Conservation (phyloP, 805 yeast genomes). For the Starmera quercuum region DNA sequence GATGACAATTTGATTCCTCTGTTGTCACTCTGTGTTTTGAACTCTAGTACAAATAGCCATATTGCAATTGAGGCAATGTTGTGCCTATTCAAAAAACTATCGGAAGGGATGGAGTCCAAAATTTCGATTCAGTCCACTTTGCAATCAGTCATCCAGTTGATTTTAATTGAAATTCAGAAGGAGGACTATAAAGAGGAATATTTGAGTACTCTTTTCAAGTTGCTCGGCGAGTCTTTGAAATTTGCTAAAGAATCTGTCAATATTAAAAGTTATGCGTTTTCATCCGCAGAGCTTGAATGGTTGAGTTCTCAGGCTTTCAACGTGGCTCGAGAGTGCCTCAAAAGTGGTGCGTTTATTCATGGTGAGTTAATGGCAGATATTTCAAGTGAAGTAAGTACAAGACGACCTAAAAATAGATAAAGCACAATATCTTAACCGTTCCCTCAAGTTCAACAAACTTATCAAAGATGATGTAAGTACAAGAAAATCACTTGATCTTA, state of each 20-base stretch:
- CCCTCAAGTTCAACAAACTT: slow-evolving; percentile 15
- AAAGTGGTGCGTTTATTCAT: slow-evolving; percentile 6
- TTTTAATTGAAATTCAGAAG: slow-evolving; percentile 15
- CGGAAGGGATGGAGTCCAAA: slow-evolving; percentile 7
- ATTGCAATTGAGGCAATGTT: slow-evolving; percentile 20
- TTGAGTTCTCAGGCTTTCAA: slow-evolving; percentile 29
- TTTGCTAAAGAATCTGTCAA: slow-evolving; percentile 6
- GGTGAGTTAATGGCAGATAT: slow-evolving; percentile 14
- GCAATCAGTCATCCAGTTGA: slow-evolving; percentile 24
- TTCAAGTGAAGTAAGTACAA: slow-evolving; percentile 12
- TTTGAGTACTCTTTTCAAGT: slow-evolving; percentile 6
- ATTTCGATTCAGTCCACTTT: slow-evolving; percentile 21
- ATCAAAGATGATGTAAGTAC: slow-evolving; percentile 21
- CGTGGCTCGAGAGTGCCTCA: slow-evolving; percentile 19
- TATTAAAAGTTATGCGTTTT: slow-evolving; percentile 9
- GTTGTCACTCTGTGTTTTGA: slow-evolving; percentile 24
- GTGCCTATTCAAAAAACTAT: slow-evolving; percentile 19
- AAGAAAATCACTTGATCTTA: slow-evolving; percentile 10
- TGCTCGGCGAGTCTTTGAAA: slow-evolving; percentile 8
- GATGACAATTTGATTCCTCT: slow-evolving; percentile 26
- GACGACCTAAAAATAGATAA: slow-evolving; percentile 14
- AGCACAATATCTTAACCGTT: too few species aligned
- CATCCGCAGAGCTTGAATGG: slow-evolving; percentile 32
- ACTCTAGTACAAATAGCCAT: slow-evolving; percentile 18
- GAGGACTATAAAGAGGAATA: slow-evolving; percentile 3